Base-by-base conservation (phyloP, 2,329 filamentous ascomycete genomes). In the Lojkania enalia region DNA sequence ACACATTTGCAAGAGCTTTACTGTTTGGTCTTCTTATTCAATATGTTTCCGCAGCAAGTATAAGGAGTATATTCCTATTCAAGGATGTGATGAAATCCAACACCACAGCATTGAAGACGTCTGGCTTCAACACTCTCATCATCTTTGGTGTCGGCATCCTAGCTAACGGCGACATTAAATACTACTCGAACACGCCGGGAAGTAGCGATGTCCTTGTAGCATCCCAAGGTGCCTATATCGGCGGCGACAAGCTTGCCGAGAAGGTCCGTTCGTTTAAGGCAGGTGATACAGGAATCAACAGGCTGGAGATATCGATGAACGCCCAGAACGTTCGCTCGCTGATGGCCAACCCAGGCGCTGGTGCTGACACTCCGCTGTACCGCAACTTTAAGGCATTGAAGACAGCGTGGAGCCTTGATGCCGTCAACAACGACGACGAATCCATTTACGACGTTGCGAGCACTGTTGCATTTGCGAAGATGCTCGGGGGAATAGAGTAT, bases 341-440 rank as follows among this genome's bases (percentile, higher is more conserved):
- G 15, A 70, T 75, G 58, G 35, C 48, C 11, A 66, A 38, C 0
- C 48, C 47, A n/a, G 51, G 51, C 11, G 27, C 48, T 2, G 43
- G 50, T 2, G 4, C 64, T 1, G 51, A 57, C 5, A 72, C 72
- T 4, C 51, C 52, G 5, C 50, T 76, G 13, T 71, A 69, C 48
- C 65, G 59, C 44, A 75, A 74, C 53, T 75, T 76, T 46, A 58
- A 44, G 1, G 69, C 69, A 1, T 60, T 76, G 2, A 69, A 67
- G 51, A 48, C 49, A 9, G 73, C 72, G 1, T 76, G 74, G 73
- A 55, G 41, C 15, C 67, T 76, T 20, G 73, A 76, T 43, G 74
- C 73, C 4, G 71, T 76, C 41, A 75, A 75, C 52, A 75, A 75
- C 49, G 71, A 76, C 48, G 74, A 76, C 53, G 74, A 76, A 51